Conservation (phyloP, 345 rosid genomes). For the Isatis tinctoria region DNA sequence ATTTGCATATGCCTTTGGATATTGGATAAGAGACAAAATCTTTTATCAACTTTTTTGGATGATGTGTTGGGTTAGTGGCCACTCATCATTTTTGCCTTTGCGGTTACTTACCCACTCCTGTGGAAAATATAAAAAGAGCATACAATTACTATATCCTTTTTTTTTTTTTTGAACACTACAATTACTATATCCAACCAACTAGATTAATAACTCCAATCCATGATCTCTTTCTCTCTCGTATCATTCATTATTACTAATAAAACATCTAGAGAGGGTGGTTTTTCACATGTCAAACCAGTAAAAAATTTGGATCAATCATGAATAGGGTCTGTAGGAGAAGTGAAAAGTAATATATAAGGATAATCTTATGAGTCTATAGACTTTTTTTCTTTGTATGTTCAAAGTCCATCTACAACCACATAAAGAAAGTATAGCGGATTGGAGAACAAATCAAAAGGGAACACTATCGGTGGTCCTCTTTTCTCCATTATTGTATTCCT, state of each 20-base stretch:
- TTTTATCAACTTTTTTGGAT: slow-evolving; percentile 1
- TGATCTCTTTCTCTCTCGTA: neutral
- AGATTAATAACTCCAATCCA: neutral
- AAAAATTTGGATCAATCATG: neutral
- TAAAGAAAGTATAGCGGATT: slow-evolving; percentile 1
- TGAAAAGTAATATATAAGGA: neutral
- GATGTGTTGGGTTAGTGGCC: slow-evolving; percentile 27
- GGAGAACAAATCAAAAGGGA: neutral
- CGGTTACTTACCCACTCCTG: slow-evolving; percentile 1
- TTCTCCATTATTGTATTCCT: neutral
- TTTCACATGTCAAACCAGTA: neutral
- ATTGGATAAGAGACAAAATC: slow-evolving; percentile 31
- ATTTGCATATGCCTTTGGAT: slow-evolving; percentile 20
- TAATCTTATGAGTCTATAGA: neutral
- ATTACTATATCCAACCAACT: neutral
- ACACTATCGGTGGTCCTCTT: slow-evolving; percentile 18
- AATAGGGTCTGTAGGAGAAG: neutral
- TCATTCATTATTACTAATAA: neutral
- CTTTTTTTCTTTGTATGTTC: neutral
- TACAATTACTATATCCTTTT: neutral
- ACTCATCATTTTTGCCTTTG: slow-evolving; percentile 14
- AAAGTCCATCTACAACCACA: slow-evolving; percentile 21
- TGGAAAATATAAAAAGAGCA: neutral
- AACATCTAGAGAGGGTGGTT: neutral
- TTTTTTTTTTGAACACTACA: too few relatives aligned